Evolutionary conservation across 2,329 filamentous ascomycete species (phyloP).

Genomic region (Alternaria atra): DNA sequence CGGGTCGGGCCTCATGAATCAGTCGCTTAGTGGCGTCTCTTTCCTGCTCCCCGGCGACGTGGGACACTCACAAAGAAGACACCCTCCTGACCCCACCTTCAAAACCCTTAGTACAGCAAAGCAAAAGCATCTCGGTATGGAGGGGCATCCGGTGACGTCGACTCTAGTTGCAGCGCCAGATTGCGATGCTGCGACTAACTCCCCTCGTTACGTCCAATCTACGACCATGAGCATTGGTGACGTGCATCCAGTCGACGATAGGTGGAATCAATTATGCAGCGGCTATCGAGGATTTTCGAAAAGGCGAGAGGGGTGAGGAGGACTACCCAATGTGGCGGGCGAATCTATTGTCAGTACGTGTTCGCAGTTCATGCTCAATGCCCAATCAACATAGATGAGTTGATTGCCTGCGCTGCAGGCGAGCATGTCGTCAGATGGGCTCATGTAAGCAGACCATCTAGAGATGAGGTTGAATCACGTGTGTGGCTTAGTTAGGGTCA

Average conservation of each 20-base stretch:
- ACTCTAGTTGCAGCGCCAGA: slow-evolving; percentile 18
- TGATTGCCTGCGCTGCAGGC: slow-evolving; percentile 3
- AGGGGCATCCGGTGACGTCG: slow-evolving; percentile 7
- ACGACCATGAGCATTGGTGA: slow-evolving; percentile 27
- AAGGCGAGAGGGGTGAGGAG: slow-evolving; percentile 2
- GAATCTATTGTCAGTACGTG: slow-evolving; percentile 46
- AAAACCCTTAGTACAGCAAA: slow-evolving; percentile 25
- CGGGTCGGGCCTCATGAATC: slow-evolving; percentile 33
- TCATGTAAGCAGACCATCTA: slow-evolving; percentile 1
- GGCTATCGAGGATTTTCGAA: slow-evolving; percentile 42
- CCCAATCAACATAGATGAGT: slow-evolving; percentile 25
- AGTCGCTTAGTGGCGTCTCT: slow-evolving; percentile 15
- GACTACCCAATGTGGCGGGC: slow-evolving; percentile 15
- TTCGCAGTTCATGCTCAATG: slow-evolving; percentile 29
- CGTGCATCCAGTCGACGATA: slow-evolving; percentile 36
- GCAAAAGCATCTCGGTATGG: slow-evolving; percentile 19
- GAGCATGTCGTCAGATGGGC: slow-evolving; percentile 2
- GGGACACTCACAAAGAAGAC: slow-evolving; percentile 28
- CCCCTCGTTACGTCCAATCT: slow-evolving; percentile 16
- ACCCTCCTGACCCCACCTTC: slow-evolving; percentile 23
- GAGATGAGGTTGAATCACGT: neutral
- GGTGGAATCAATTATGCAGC: slow-evolving; percentile 33
- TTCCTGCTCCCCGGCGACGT: slow-evolving; percentile 34
- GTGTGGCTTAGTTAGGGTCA: neutral
- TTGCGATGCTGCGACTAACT: slow-evolving; percentile 13